Percentiles rank a stretch among this genome's conserved stretches.
Evolutionary conservation across 371 early-diverging fungal genomes (phyloP).

Genomic region (Mucor indicus): DNA sequence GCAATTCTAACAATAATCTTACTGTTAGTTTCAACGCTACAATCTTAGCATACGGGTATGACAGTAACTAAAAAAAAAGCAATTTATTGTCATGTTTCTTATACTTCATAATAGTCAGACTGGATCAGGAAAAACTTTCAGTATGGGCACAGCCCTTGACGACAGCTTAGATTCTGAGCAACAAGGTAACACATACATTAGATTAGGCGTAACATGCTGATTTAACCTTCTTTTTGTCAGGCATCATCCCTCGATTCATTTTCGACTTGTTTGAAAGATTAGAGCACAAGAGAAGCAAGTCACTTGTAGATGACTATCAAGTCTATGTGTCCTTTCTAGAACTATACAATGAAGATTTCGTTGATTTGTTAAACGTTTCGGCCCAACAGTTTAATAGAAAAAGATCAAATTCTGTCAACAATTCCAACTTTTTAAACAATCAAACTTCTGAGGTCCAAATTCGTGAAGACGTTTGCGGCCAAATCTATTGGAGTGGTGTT

Average conservation of each 20-base stretch:
- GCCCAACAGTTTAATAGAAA: conserved; percentile 10
- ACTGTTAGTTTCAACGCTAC: conserved; percentile 72
- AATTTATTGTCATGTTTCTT: background rate
- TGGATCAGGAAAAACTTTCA: conserved; percentile 48
- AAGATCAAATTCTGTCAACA: conserved; percentile 4
- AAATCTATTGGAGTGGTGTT: conserved; percentile 88
- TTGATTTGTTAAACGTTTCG: conserved; percentile 73
- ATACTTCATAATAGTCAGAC: conserved; percentile 17
- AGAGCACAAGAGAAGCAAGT: conserved; percentile 52
- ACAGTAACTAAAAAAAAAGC: conserved; percentile 12
- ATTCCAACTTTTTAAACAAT: background rate
- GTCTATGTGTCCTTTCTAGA: conserved; percentile 87
- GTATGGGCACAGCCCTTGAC: conserved; percentile 64
- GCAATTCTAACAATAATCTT: too few relatives aligned
- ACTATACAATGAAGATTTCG: conserved; percentile 97
- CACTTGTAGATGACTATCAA: conserved; percentile 54
- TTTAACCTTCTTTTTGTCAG: conserved; percentile 28
- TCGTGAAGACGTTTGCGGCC: conserved; percentile 90
- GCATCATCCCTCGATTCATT: conserved; percentile 89
- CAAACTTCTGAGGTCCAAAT: conserved; percentile 48
- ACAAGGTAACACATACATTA: conserved; percentile 14
- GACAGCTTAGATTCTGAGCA: conserved; percentile 31
- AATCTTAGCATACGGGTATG: conserved; percentile 95
- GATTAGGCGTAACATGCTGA: too few relatives aligned
- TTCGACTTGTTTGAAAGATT: conserved; percentile 54